A percentile compares a stretch with the other conserved stretches of the same genome.
Evolutionary conservation across 192 early-diverging fungal genomes (phyloP).

Genomic region (Bifiguratus adelaidae): DNA sequence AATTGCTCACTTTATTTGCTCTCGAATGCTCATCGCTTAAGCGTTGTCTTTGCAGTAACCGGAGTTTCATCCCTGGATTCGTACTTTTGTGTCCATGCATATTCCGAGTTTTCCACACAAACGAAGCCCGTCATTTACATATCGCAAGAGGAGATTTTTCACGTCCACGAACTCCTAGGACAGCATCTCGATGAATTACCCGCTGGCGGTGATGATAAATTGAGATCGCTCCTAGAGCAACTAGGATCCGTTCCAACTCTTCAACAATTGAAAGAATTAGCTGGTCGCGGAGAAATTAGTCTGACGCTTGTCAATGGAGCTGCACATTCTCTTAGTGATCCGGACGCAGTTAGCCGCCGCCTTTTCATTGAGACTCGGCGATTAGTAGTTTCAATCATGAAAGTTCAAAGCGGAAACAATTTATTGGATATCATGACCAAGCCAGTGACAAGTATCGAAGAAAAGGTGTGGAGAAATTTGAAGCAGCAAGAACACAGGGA

Average conservation of each 20-base stretch:
- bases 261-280: slow-evolving; percentile 19
- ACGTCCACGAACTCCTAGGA: slow-evolving; percentile 73
- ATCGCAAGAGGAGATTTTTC: slow-evolving; percentile 82
- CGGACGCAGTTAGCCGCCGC: slow-evolving; percentile 41
- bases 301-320: slow-evolving; percentile 65
- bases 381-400: slow-evolving; percentile 71
- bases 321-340: slow-evolving; percentile 35
- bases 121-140: slow-evolving; percentile 85
- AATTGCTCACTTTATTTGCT: slow-evolving; percentile 5
- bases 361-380: slow-evolving; percentile 87
- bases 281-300: slow-evolving; percentile 44
- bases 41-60: slow-evolving; percentile 37
- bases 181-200: slow-evolving; percentile 73
- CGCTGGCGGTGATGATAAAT: slow-evolving; percentile 45
- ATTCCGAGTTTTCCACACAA: slow-evolving; percentile 62
- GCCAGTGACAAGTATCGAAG: slow-evolving; percentile 62
- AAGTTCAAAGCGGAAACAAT: slow-evolving; percentile 71
- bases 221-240: slow-evolving; percentile 55
- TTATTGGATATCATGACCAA: slow-evolving; percentile 79
- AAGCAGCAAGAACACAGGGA: slow-evolving; percentile 20
- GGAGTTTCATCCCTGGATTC: slow-evolving; percentile 80
- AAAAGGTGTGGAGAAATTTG: slow-evolving; percentile 44
- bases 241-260: slow-evolving; percentile 47
- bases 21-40: no score
- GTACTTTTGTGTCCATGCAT: slow-evolving; percentile 86